These are phyloP conservation scores for Evernia prunastri DNA, from an alignment of 495 filamentous ascomycete genomes.

Conservation along the genomic window DNA sequence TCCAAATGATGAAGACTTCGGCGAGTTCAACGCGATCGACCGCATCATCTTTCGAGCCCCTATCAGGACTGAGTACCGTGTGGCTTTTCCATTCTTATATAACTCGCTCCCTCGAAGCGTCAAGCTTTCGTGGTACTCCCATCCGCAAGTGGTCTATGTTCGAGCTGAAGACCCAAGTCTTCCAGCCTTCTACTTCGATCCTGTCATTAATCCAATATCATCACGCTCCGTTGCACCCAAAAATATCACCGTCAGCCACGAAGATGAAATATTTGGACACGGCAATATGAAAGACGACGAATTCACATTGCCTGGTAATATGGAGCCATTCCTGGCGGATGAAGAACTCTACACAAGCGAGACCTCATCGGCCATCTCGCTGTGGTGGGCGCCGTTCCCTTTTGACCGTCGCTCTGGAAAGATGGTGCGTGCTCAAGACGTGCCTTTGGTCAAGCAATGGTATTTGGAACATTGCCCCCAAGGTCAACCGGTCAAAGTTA, in stretches of 20 bases:
- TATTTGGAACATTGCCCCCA: conserved; percentile 93
- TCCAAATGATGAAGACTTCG: conserved; percentile 98
- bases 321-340: conserved; percentile 83
- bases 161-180: conserved; percentile 81
- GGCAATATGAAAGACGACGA: conserved; percentile 78
- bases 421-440: conserved; percentile 95
- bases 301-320: conserved; percentile 72
- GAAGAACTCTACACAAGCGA: conserved; percentile 87
- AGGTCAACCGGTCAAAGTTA: conserved; percentile 91
- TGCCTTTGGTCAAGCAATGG: conserved; percentile 96
- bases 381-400: conserved; percentile 98
- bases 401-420: conserved; percentile 96
- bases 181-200: conserved; percentile 96
- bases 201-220: conserved; percentile 94
- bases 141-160: conserved; percentile 89
- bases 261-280: conserved; percentile 87
- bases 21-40: conserved; percentile 99
- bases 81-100: conserved; percentile 90
- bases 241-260: conserved; percentile 86
- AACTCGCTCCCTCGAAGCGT: conserved; percentile 95
- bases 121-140: conserved; percentile 85
- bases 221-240: conserved; percentile 90
- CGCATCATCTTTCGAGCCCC: conserved; percentile 97
- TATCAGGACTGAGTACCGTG: conserved; percentile 92
- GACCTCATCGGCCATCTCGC: conserved; percentile 82